phyloP scores from a whole-genome alignment of 169 alveolate species.

The Plasmodium cynomolgi region DNA sequence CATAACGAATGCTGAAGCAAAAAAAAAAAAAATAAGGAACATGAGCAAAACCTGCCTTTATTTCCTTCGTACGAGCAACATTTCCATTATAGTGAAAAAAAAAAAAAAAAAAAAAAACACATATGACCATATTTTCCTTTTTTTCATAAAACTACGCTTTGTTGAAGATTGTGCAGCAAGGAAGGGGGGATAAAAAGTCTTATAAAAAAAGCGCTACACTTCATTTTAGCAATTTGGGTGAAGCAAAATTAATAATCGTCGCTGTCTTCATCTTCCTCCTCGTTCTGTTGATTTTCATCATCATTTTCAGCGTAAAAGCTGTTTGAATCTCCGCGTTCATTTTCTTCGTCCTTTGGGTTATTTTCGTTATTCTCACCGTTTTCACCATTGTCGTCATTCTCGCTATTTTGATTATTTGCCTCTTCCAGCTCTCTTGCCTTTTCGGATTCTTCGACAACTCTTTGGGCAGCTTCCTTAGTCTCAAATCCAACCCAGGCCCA shows the following conservation, averaged over 20 bases:
- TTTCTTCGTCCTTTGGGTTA: slow-evolving; percentile 11
- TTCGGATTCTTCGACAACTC: slow-evolving; percentile 74
- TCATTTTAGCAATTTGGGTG: not conserved
- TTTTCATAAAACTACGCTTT: not conserved
- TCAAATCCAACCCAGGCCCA: slow-evolving; percentile 88
- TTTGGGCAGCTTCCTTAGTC: slow-evolving; percentile 74
- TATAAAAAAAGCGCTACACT: not conserved
- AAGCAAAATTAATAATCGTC: slow-evolving; percentile 17
- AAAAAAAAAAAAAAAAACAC: not conserved
- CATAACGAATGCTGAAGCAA: not conserved
- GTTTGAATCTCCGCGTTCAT: slow-evolving; percentile 41
- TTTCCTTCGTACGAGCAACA: not conserved
- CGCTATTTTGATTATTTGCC: slow-evolving; percentile 6
- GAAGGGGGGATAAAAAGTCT: not conserved
- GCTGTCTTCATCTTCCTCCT: slow-evolving; percentile 45
- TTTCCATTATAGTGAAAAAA: not conserved
- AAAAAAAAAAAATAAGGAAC: not conserved
- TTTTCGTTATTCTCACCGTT: slow-evolving; percentile 8
- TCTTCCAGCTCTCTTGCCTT: slow-evolving; percentile 13
- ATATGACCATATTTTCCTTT: not conserved
- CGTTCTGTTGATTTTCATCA: slow-evolving; percentile 17
- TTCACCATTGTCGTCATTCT: slow-evolving; percentile 11
- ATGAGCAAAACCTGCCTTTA: not conserved
- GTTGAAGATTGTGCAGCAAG: not conserved
- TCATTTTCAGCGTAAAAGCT: slow-evolving; percentile 52